Evolutionary conservation across 1,139 yeast species (phyloP), one percentile per base, ranked within the genome.

Genomic region (Diutina pseudorugosa): DNA sequence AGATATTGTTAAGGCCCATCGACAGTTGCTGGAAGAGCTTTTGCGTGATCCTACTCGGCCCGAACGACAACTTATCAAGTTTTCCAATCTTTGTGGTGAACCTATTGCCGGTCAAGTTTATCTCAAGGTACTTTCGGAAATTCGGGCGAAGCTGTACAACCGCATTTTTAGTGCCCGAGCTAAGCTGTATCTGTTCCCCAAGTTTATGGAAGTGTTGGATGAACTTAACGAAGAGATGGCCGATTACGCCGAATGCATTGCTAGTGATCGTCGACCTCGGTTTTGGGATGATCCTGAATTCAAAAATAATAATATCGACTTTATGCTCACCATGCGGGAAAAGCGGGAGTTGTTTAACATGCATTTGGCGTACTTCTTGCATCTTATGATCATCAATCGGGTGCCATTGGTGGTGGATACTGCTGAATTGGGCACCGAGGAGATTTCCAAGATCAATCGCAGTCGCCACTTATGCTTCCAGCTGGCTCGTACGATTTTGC

Each of bases 371-470:
- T 56, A 51, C 52, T 56, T 56, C 40, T 45, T 41, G 51, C 58
- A 56, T 33, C 51, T 57, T 41, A 57, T 57, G 58, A 51, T 53
- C 16, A 55, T 56, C 43, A 57, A 56, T 48, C 48, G 59, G 12
- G 45, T 56, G 14, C 59, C 58, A 2, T 33, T 45, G 47, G 54
- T 42, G 19, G 51, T 52, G 8, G 55, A 50, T 3, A 36, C 41
- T 3, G 54, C 53, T 7, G 50, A 52, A 2, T 33, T 41, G 41
- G 41, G 6, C 3, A 16, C 43, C 12, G 25, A 43, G 8, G 47
- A 43, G 8, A 43, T 43, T 18, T 21, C 6, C 19, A 33, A 33
- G 18, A 45, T 45, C 20, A 45, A 45, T n/a, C 36, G 21, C 18
- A 56, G 56, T 53, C 44, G 52, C n/a, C 33, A 54, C 48, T 50